Evolutionary conservation across 1,139 yeast species (phyloP).

Genomic region (Candida labiduridarum): DNA sequence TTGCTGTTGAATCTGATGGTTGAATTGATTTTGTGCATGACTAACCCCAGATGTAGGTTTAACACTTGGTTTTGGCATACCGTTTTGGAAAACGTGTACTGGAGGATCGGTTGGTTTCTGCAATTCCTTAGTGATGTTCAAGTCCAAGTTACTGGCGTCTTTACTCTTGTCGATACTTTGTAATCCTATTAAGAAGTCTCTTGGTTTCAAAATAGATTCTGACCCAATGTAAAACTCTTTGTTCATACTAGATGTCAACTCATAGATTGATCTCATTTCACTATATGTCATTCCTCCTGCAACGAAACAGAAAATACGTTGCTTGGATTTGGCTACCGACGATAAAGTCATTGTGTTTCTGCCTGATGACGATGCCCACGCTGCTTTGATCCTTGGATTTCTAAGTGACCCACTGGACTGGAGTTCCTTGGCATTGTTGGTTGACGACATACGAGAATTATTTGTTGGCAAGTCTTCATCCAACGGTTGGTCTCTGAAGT

Average conservation of each 20-base stretch:
- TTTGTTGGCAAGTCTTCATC: conserved; percentile 50
- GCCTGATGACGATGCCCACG: conserved; percentile 62
- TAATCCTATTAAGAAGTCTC: conserved; percentile 50
- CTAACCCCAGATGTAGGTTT: conserved; percentile 3
- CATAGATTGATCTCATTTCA: conserved; percentile 78
- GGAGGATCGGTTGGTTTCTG: conserved; percentile 35
- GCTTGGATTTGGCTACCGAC: conserved; percentile 47
- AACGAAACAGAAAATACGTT: conserved; percentile 74
- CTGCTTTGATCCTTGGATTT: conserved; percentile 76
- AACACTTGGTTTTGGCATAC: conserved; percentile 16
- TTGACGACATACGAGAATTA: conserved; percentile 20
- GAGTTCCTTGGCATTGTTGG: conserved; percentile 11
- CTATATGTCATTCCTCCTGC: conserved; percentile 91
- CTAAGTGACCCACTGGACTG: conserved; percentile 47
- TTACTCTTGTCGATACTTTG: conserved; percentile 45
- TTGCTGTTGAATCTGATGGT: conserved; percentile 11
- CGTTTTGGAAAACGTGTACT: conserved; percentile 33
- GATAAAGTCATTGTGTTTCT: conserved; percentile 6
- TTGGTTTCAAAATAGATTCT: conserved; percentile 72
- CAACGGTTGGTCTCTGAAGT: conserved; percentile 73
- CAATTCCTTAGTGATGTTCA: conserved; percentile 31
- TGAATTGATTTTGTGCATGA: conserved; percentile 7
- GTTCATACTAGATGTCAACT: conserved; percentile 60
- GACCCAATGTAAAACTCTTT: conserved; percentile 85
- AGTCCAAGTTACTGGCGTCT: conserved; percentile 33